Conservation (phyloP, 2,329 filamentous ascomycete genomes). For the Fusarium albosuccineum region DNA sequence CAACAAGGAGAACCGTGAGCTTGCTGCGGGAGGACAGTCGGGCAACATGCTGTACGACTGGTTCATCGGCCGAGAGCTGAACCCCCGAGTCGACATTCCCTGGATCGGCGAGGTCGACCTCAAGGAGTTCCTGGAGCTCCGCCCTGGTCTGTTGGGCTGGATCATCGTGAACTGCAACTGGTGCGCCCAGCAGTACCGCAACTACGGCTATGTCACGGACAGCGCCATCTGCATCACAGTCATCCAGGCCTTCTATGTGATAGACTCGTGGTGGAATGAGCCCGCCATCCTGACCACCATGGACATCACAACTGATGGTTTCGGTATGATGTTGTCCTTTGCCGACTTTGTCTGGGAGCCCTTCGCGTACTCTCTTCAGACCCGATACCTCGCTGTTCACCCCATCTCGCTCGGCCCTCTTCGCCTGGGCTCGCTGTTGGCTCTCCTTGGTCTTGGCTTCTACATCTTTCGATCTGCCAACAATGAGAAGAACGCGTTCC, state of each 20-base stretch:
- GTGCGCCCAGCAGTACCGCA: conserved; percentile 88
- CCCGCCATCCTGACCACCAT: conserved; percentile 91
- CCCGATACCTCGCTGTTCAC: conserved; percentile 85
- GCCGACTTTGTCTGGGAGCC: conserved; percentile 95
- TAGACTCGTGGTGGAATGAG: conserved; percentile 91
- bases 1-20: conserved; percentile 78
- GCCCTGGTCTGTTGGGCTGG: conserved; percentile 93
- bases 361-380: conserved; percentile 87
- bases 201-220: conserved; percentile 85
- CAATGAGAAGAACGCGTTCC: conserved; percentile 94
- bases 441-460: conserved; percentile 80
- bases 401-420: conserved; percentile 81
- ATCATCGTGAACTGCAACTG: conserved; percentile 87
- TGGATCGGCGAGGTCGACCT: conserved; percentile 89
- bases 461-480: conserved; percentile 95
- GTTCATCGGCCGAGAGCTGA: conserved; percentile 96
- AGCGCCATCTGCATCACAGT: conserved; percentile 84
- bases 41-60: conserved; percentile 94
- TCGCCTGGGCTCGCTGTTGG: conserved; percentile 74
- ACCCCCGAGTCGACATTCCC: conserved; percentile 84
- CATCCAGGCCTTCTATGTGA: conserved; percentile 84
- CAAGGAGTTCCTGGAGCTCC: conserved; percentile 89
- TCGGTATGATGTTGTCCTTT: conserved; percentile 95
- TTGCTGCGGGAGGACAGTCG: conserved; percentile 84
- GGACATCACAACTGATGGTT: conserved; percentile 92